Percentiles rank a stretch among this genome's conserved stretches.
phyloP scores from a whole-genome alignment of 495 filamentous ascomycete genomes.

The Penicillium mononematosum region DNA sequence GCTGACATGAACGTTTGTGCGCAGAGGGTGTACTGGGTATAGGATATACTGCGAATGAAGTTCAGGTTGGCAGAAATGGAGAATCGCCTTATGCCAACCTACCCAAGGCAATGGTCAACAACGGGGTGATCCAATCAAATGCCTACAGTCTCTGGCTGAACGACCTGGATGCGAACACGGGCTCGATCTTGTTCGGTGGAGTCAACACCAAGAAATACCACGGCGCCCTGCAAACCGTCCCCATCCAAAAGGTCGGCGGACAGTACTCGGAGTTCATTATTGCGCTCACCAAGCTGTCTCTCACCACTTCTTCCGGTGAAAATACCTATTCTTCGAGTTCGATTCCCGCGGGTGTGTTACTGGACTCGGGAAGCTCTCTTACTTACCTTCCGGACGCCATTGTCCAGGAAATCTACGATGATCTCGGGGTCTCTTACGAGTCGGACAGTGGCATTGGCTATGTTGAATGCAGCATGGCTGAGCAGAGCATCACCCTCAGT shows the following conservation, averaged over 20 bases:
- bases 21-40: conserved; percentile 84
- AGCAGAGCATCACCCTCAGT: conserved; percentile 55
- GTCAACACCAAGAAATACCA: conserved; percentile 79
- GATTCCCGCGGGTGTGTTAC: conserved; percentile 63
- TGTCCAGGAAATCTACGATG: conserved; percentile 59
- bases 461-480: conserved; percentile 69
- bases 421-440: conserved; percentile 64
- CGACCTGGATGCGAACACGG: conserved; percentile 62
- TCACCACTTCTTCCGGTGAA: conserved; percentile 43
- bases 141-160: conserved; percentile 71
- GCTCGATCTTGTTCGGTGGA: conserved; percentile 88
- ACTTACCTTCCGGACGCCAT: conserved; percentile 79
- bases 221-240: conserved; percentile 70
- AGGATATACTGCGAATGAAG: conserved; percentile 83
- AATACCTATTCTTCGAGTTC: conserved; percentile 52
- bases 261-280: conserved; percentile 76
- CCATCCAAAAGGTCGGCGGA: conserved; percentile 61
- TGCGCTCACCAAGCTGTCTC: conserved; percentile 64
- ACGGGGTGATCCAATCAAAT: conserved; percentile 69
- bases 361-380: conserved; percentile 91
- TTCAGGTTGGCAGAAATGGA: conserved; percentile 62
- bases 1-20: conserved; percentile 4
- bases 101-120: conserved; percentile 67
- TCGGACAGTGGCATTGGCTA: conserved; percentile 51
- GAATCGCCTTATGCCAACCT: conserved; percentile 71